A percentile compares a stretch with the other conserved stretches of the same genome.
These are phyloP conservation scores for Phytophthora litchii DNA, from an alignment of 352 stramenopile genomes.

Conservation along the genomic window DNA sequence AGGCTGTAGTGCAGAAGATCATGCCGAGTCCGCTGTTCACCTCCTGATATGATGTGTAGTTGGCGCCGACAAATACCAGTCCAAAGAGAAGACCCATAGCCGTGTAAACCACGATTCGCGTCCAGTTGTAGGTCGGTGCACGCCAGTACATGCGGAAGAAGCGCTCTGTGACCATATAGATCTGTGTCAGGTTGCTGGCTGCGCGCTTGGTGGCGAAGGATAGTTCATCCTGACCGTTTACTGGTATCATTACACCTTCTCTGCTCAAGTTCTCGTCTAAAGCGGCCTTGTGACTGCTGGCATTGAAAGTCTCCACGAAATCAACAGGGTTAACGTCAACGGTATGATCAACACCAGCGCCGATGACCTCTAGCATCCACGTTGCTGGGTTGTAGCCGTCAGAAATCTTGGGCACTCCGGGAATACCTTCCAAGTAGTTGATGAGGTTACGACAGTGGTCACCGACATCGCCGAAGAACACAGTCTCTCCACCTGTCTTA, in stretches of 20 bases:
- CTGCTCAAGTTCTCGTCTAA: constrained; percentile 33
- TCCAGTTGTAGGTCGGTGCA: constrained; percentile 77
- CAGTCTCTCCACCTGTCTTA: constrained; percentile 48
- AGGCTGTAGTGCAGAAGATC: constrained; percentile 82
- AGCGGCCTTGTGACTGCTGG: constrained; percentile 23
- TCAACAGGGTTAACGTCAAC: constrained; percentile 31
- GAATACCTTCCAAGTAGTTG: constrained; percentile 57
- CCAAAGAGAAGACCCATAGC: constrained; percentile 67
- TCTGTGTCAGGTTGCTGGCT: constrained; percentile 28
- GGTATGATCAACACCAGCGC: constrained; percentile 41
- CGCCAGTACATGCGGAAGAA: constrained; percentile 81
- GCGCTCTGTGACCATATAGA: constrained; percentile 52
- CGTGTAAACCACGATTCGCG: constrained; percentile 53
- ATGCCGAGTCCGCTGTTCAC: constrained; percentile 62
- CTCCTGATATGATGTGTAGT: constrained; percentile 45
- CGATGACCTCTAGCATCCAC: constrained; percentile 86
- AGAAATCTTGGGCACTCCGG: constrained; percentile 46
- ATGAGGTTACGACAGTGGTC: constrained; percentile 25
- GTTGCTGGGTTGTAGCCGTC: constrained; percentile 55
- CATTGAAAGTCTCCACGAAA: constrained; percentile 34
- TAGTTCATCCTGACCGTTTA: constrained; percentile 18
- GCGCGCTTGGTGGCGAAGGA: constrained; percentile 41
- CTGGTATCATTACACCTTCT: constrained; percentile 25
- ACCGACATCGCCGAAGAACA: constrained; percentile 54
- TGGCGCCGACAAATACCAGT: constrained; percentile 41